These are phyloP conservation scores for Plasmopara viticola DNA, from an alignment of 352 stramenopile species.

Conservation along the genomic window DNA sequence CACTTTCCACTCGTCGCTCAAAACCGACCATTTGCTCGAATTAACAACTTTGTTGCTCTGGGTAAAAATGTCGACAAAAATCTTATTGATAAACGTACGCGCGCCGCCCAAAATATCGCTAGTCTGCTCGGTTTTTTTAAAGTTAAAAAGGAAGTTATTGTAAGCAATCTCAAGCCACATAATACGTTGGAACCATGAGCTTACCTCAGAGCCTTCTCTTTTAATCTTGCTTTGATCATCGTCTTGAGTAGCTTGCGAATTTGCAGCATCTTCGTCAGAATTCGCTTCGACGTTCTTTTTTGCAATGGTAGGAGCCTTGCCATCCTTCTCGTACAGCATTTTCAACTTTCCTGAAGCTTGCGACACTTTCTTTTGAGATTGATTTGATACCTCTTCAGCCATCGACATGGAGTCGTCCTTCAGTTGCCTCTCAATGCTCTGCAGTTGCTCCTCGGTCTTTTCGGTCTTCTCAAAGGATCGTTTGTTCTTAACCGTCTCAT, in stretches of 20 bases:
- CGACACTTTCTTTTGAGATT: slow-evolving; percentile 42
- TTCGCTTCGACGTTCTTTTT: slow-evolving; percentile 11
- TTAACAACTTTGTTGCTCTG: slow-evolving; percentile 63
- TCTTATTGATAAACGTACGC: slow-evolving; percentile 50
- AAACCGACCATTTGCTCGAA: slow-evolving; percentile 32
- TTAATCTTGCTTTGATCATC: slow-evolving; percentile 11
- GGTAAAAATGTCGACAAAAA: slow-evolving; percentile 39
- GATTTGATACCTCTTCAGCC: slow-evolving; percentile 57
- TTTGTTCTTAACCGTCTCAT: not conserved
- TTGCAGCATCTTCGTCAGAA: slow-evolving; percentile 2
- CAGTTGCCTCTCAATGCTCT: slow-evolving; percentile 53
- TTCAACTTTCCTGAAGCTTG: slow-evolving; percentile 64
- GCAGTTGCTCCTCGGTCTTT: slow-evolving; percentile 66
- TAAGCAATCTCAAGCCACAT: not conserved
- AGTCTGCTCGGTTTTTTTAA: slow-evolving; percentile 22
- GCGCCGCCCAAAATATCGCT: slow-evolving; percentile 31
- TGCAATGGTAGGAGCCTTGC: slow-evolving; percentile 18
- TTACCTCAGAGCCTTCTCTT: slow-evolving; percentile 20
- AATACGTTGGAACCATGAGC: not conserved
- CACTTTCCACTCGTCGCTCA: slow-evolving; percentile 64
- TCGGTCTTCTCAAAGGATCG: not conserved
- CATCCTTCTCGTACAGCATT: slow-evolving; percentile 35
- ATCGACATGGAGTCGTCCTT: slow-evolving; percentile 55
- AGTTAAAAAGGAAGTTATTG: not conserved
- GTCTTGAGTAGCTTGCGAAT: slow-evolving; percentile 6